Conservation (phyloP, 306 rosid genomes). For the Purshia tridentata region DNA sequence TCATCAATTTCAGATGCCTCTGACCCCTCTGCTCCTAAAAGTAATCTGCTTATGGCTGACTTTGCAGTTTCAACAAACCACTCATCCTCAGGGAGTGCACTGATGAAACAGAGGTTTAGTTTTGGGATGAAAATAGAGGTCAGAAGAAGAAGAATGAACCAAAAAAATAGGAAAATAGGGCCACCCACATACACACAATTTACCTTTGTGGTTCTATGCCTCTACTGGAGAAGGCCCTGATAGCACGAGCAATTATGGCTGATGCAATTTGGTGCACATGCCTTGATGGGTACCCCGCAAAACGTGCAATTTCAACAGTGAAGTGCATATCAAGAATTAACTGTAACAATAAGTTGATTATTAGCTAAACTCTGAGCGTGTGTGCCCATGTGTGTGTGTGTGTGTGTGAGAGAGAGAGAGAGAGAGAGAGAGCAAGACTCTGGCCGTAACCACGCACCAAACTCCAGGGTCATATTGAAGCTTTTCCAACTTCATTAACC, state of each 20-base stretch:
- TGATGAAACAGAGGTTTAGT: slow-evolving; percentile 33
- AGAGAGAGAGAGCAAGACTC: background rate
- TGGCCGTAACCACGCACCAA: background rate
- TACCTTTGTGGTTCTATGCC: slow-evolving; percentile 84
- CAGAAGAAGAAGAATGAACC: background rate
- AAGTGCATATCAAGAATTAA: slow-evolving; percentile 98
- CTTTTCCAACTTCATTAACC: background rate
- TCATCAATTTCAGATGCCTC: slow-evolving; percentile 76
- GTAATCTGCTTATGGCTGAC: slow-evolving; percentile 72
- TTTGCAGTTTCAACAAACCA: slow-evolving; percentile 95
- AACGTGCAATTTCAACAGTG: slow-evolving; percentile 91
- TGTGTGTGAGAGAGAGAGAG: background rate
- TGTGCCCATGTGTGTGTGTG: too few species aligned
- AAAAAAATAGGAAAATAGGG: background rate
- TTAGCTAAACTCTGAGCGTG: background rate
- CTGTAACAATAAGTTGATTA: slow-evolving; percentile 44
- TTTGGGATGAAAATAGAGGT: slow-evolving; percentile 5
- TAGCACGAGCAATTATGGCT: slow-evolving; percentile 86
- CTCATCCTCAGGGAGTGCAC: slow-evolving; percentile 92
- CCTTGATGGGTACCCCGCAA: slow-evolving; percentile 87
- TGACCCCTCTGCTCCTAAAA: slow-evolving; percentile 70
- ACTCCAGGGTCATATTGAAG: background rate
- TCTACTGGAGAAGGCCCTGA: slow-evolving; percentile 81
- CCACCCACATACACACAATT: background rate
- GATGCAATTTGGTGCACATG: slow-evolving; percentile 89